Conservation (phyloP, 495 filamentous ascomycete genomes). For the Penicillium antarcticum region DNA sequence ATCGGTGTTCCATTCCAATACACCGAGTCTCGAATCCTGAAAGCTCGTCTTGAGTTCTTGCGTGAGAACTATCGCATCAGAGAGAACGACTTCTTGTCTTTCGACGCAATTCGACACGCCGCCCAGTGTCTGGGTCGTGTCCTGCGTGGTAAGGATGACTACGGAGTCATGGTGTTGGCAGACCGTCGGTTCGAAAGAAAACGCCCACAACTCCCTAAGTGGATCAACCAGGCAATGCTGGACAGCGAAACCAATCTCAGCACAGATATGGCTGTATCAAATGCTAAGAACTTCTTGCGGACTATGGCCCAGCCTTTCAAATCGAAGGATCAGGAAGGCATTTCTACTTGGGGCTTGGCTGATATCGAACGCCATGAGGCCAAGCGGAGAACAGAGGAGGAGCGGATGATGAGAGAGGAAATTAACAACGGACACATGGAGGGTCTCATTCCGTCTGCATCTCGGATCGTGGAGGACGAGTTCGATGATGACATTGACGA, state of each 20-base stretch:
- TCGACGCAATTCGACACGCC: conserved; percentile 98
- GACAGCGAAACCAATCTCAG: conserved; percentile 84
- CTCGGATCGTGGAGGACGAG: conserved; percentile 38
- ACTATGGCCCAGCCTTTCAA: conserved; percentile 90
- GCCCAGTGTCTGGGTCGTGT: conserved; percentile 97
- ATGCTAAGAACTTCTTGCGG: conserved; percentile 82
- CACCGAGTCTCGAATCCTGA: conserved; percentile 94
- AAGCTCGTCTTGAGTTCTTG: conserved; percentile 92
- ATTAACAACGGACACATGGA: conserved; percentile 25
- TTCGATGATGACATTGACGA: conserved; percentile 62
- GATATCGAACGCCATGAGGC: conserved; percentile 66
- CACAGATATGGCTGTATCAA: conserved; percentile 91
- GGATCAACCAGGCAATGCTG: conserved; percentile 87
- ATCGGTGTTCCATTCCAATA: conserved; percentile 99
- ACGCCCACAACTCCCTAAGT: conserved; percentile 85
- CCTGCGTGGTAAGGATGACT: conserved; percentile 94
- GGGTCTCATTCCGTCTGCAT: conserved; percentile 17
- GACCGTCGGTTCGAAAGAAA: conserved; percentile 91
- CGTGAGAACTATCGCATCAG: conserved; percentile 95
- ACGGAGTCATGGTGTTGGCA: conserved; percentile 97
- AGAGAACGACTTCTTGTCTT: conserved; percentile 97
- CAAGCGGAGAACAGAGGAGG: conserved; percentile 71
- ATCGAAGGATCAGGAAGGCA: conserved; percentile 78
- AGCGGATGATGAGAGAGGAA: conserved; percentile 43
- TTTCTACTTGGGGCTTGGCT: conserved; percentile 82